Percentiles rank a stretch among this genome's conserved stretches.
phyloP scores from a whole-genome alignment of 441 rosid species.

The Pelargonium myrrhifolium region DNA sequence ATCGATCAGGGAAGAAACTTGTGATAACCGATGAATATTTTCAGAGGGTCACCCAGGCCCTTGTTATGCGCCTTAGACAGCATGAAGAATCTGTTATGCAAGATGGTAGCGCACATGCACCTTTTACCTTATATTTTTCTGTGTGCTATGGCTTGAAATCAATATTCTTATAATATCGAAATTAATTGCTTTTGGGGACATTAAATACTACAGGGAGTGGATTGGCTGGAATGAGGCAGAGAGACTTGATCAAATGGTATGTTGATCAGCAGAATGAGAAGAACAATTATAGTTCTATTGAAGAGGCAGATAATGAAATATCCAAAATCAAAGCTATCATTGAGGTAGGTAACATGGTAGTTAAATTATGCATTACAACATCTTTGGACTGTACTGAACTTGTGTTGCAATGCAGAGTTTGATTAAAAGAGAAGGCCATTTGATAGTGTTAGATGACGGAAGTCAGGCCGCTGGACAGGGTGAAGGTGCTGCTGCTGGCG shows the following conservation, averaged over 20 bases:
- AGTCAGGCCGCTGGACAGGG: constrained; percentile 37
- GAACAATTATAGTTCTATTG: constrained; percentile 58
- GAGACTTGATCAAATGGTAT: constrained; percentile 77
- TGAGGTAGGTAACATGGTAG: constrained; percentile 41
- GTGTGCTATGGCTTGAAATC: not conserved
- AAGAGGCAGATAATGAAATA: constrained; percentile 61
- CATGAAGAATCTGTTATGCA: constrained; percentile 66
- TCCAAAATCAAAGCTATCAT: constrained; percentile 63
- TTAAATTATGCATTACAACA: not conserved
- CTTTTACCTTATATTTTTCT: not conserved
- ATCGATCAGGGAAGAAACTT: constrained; percentile 41
- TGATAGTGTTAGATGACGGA: constrained; percentile 77
- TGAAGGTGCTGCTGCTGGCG: constrained; percentile 27
- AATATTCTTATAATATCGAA: not conserved
- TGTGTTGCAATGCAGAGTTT: constrained; percentile 48
- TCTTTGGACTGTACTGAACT: constrained; percentile 1
- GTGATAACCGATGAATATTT: constrained; percentile 74
- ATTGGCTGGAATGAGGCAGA: constrained; percentile 76
- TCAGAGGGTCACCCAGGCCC: constrained; percentile 70
- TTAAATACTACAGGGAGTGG: constrained; percentile 40
- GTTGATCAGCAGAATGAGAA: constrained; percentile 83
- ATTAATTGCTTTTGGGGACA: constrained; percentile 10
- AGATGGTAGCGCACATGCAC: constrained; percentile 45
- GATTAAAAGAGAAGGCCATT: constrained; percentile 76
- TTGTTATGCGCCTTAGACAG: constrained; percentile 76